Evolutionary conservation across 441 rosid species (phyloP).

Genomic region (Populus hybrid): DNA sequence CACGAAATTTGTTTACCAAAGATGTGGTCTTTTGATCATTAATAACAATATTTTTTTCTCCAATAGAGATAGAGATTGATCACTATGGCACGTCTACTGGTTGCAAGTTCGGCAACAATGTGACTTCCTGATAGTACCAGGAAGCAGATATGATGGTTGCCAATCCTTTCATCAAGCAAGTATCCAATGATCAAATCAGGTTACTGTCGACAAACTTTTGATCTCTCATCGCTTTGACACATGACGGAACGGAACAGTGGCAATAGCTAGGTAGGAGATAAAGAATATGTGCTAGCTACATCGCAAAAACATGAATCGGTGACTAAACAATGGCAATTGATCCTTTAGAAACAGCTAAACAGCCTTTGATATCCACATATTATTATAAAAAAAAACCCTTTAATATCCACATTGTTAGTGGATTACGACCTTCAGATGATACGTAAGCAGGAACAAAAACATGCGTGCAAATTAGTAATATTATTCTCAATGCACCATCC

Average conservation of each 20-base stretch:
- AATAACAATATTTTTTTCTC: too few relatives aligned
- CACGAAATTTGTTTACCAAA: neutral
- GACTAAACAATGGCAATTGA: neutral
- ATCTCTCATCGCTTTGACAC: neutral
- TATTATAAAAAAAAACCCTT: too few relatives aligned
- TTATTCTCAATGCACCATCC: slow-evolving; percentile 29
- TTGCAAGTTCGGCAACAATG: slow-evolving; percentile 29
- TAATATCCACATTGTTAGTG: slow-evolving; percentile 32
- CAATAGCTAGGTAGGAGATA: too few relatives aligned
- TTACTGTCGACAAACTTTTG: neutral
- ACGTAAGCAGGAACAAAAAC: slow-evolving; percentile 24
- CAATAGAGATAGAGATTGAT: slow-evolving; percentile 29
- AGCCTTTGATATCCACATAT: slow-evolving; percentile 15
- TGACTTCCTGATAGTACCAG: slow-evolving; percentile 23
- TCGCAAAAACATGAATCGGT: neutral
- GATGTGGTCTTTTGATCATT: neutral
- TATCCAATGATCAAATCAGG: slow-evolving; percentile 13
- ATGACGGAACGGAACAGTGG: too few relatives aligned
- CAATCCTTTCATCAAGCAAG: slow-evolving; percentile 15
- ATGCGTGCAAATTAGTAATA: slow-evolving; percentile 31
- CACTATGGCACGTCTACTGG: slow-evolving; percentile 35
- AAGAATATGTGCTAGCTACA: too few relatives aligned
- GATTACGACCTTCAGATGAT: slow-evolving; percentile 33
- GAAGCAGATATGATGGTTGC: slow-evolving; percentile 27
- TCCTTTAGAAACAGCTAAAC: slow-evolving; percentile 13